Percentiles rank a stretch among this genome's conserved stretches.
Conservation (phyloP, 345 rosid genomes). For the rapeseed (Brassica napus) region DNA sequence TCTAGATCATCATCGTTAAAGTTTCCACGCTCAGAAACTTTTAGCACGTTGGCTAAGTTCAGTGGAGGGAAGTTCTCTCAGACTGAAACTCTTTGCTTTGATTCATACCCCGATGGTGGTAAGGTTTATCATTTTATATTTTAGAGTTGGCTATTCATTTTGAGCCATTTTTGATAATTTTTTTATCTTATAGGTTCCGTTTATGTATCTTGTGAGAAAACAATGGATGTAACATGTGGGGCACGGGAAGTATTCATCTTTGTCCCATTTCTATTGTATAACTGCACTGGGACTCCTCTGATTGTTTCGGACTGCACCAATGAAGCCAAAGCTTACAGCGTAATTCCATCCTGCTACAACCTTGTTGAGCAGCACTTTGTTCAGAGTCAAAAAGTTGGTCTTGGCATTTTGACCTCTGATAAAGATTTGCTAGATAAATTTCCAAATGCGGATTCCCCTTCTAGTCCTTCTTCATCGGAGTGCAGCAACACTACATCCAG, state of each 20-base stretch:
- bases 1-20: slow-evolving; percentile 57
- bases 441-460: slow-evolving; percentile 37
- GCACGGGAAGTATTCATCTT: slow-evolving; percentile 74
- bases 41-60: slow-evolving; percentile 65
- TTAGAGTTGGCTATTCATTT: slow-evolving; percentile 4
- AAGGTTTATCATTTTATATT: slow-evolving; percentile 28
- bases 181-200: slow-evolving; percentile 50
- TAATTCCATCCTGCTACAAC: slow-evolving; percentile 76
- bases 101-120: slow-evolving; percentile 56
- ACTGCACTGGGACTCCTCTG: slow-evolving; percentile 81
- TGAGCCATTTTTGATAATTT: slow-evolving; percentile 15
- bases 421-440: slow-evolving; percentile 40
- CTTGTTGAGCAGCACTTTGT: slow-evolving; percentile 52
- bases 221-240: slow-evolving; percentile 85
- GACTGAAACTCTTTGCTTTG: slow-evolving; percentile 64
- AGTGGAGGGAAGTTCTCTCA: slow-evolving; percentile 66
- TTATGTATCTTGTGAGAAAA: slow-evolving; percentile 69
- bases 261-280: slow-evolving; percentile 79
- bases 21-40: slow-evolving; percentile 78
- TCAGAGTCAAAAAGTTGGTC: slow-evolving; percentile 60
- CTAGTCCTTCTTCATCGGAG: slow-evolving; percentile 46
- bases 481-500: slow-evolving; percentile 38
- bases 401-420: slow-evolving; percentile 60
- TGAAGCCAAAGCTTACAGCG: slow-evolving; percentile 50
- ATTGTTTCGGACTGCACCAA: slow-evolving; percentile 56